phyloP scores from a whole-genome alignment of 1,284 basidiomycete species.

The Flammula alnicola region DNA sequence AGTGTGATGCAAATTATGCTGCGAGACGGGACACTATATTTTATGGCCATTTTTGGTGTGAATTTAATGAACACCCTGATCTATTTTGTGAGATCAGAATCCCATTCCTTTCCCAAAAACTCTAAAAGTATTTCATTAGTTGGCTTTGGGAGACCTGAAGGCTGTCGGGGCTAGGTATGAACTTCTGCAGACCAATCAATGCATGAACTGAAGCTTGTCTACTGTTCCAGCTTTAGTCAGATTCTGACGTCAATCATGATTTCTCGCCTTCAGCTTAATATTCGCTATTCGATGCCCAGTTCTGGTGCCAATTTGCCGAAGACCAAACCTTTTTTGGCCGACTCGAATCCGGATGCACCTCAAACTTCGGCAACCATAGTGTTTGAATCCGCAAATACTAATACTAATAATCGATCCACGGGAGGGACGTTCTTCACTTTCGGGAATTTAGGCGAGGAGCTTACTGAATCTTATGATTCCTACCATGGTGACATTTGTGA shows the following conservation, averaged over 20 bases:
- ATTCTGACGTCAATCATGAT: slow-evolving; percentile 27
- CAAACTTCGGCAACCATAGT: slow-evolving; percentile 3
- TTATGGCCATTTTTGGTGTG: slow-evolving; percentile 16
- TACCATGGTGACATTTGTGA: too few species aligned
- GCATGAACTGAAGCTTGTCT: neutral
- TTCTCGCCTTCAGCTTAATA: slow-evolving; percentile 25
- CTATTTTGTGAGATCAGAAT: slow-evolving; percentile 14
- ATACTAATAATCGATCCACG: neutral
- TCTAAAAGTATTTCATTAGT: neutral
- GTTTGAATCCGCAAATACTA: slow-evolving; percentile 9
- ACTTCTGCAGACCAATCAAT: neutral
- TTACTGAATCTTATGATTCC: slow-evolving; percentile 3
- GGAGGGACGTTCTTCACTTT: slow-evolving; percentile 20
- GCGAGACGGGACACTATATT: slow-evolving; percentile 20
- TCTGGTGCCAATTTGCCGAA: neutral
- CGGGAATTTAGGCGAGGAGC: slow-evolving; percentile 21
- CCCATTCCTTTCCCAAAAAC: neutral
- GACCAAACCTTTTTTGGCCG: neutral
- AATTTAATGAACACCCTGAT: slow-evolving; percentile 22
- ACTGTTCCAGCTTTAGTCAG: slow-evolving; percentile 23
- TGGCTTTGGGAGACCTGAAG: slow-evolving; percentile 23
- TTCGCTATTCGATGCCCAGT: slow-evolving; percentile 13
- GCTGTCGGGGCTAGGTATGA: slow-evolving; percentile 25
- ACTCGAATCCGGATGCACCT: slow-evolving; percentile 1
- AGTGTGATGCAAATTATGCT: slow-evolving; percentile 19